Conservation (phyloP, 192 early-diverging fungal genomes). For the Coemansia sp. region DNA sequence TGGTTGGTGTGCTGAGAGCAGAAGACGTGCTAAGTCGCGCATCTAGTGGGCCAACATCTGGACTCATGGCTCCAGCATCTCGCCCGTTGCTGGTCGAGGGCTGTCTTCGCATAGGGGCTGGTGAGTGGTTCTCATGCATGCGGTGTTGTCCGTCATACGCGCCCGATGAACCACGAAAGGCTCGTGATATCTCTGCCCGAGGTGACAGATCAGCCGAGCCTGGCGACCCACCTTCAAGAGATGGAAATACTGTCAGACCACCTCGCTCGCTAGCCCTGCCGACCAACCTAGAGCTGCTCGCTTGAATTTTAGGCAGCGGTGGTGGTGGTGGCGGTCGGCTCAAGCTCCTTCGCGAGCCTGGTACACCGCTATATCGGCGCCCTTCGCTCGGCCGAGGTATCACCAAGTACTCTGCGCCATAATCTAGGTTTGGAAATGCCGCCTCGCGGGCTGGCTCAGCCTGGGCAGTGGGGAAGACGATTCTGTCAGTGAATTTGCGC, state of each 20-base stretch:
- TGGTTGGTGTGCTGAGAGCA: constrained; percentile 35
- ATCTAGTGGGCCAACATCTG: not conserved
- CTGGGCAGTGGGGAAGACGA: not conserved
- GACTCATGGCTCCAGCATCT: constrained; percentile 6
- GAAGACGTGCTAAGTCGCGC: constrained; percentile 43
- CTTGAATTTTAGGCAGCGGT: not conserved
- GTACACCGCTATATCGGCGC: constrained; percentile 1
- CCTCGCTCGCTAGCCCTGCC: not conserved
- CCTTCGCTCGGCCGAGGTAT: not conserved
- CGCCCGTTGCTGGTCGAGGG: not conserved
- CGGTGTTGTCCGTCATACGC: not conserved
- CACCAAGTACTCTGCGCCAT: constrained; percentile 17
- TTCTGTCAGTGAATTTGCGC: constrained; percentile 9
- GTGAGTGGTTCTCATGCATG: not conserved
- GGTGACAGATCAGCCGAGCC: constrained; percentile 1
- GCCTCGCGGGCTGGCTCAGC: constrained; percentile 2
- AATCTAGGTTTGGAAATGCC: constrained; percentile 16
- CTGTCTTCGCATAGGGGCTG: not conserved
- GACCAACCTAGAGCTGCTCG: not conserved
- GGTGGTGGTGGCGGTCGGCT: not conserved
- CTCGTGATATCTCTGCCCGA: constrained; percentile 3
- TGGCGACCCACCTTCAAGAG: constrained; percentile 13
- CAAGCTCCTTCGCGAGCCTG: constrained; percentile 5
- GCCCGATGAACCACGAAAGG: constrained; percentile 14
- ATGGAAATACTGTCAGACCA: constrained; percentile 32